phyloP scores from a whole-genome alignment of 2,329 filamentous ascomycete species.

The Aspergillus sergii region DNA sequence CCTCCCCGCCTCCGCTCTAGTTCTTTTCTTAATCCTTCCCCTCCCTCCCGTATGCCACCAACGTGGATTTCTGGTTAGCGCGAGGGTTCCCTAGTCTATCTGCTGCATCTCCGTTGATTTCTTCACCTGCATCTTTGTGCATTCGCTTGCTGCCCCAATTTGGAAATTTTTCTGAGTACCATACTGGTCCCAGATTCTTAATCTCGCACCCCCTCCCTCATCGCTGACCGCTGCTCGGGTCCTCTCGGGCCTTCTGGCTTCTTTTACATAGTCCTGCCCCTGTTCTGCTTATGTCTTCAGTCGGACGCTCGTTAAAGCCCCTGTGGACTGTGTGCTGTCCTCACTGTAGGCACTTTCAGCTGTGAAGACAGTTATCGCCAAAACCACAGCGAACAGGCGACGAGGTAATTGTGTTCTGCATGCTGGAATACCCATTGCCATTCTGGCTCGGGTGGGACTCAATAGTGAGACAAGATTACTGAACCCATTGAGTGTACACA shows the following conservation, averaged over 20 bases:
- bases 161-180: constrained; percentile 17
- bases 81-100: constrained; percentile 13
- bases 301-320: not conserved
- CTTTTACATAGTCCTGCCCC: not conserved
- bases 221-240: constrained; percentile 7
- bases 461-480: not conserved
- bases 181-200: constrained; percentile 3
- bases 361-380: not conserved
- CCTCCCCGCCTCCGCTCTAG: constrained; percentile 12
- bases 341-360: not conserved
- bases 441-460: not conserved
- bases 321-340: not conserved
- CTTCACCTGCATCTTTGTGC: constrained; percentile 17
- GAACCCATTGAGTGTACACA: not conserved
- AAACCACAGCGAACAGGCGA: not conserved
- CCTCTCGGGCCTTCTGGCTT: constrained; percentile 10
- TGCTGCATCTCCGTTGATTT: constrained; percentile 19
- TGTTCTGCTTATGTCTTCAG: constrained; percentile 4
- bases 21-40: constrained; percentile 12
- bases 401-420: not conserved
- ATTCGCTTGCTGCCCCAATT: constrained; percentile 19
- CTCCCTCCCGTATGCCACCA: constrained; percentile 15
- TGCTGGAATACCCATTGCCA: not conserved
- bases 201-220: constrained; percentile 4
- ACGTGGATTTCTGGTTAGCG: constrained; percentile 20